phyloP scores from a whole-genome alignment of 1,284 basidiomycete genomes.

The Fomitopsis betulina region DNA sequence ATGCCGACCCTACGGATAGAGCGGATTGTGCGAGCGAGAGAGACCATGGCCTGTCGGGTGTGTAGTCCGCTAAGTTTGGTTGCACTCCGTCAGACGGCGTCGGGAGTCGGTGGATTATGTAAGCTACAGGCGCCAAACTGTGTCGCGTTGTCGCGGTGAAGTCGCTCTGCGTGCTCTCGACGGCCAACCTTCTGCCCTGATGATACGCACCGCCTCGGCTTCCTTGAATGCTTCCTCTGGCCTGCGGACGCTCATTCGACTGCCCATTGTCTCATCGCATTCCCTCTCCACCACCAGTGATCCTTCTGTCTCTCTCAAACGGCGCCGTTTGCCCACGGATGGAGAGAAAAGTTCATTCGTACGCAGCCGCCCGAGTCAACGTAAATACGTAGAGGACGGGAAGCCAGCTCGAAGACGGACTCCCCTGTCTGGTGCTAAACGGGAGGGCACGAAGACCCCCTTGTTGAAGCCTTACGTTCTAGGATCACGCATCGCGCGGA shows the following conservation, averaged over 20 bases:
- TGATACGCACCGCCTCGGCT: neutral
- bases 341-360: no score
- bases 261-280: neutral
- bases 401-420: no score
- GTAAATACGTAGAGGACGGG: neutral
- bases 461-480: slow-evolving; percentile 58
- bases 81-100: neutral
- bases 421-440: no score
- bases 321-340: no score
- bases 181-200: neutral
- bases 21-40: slow-evolving; percentile 67
- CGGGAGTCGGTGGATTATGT: neutral
- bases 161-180: no score
- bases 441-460: slow-evolving; percentile 10
- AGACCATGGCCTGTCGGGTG: slow-evolving; percentile 6
- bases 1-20: slow-evolving; percentile 72
- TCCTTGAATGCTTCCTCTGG: neutral
- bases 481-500: slow-evolving; percentile 47
- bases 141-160: no score
- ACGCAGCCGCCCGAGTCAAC: no score
- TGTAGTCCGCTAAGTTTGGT: neutral
- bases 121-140: neutral
- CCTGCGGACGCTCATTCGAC: neutral
- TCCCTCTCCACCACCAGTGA: neutral
- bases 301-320: neutral